phyloP scores from a whole-genome alignment of 2,329 filamentous ascomycete species.

The Neophaeococcomyces aloes region DNA sequence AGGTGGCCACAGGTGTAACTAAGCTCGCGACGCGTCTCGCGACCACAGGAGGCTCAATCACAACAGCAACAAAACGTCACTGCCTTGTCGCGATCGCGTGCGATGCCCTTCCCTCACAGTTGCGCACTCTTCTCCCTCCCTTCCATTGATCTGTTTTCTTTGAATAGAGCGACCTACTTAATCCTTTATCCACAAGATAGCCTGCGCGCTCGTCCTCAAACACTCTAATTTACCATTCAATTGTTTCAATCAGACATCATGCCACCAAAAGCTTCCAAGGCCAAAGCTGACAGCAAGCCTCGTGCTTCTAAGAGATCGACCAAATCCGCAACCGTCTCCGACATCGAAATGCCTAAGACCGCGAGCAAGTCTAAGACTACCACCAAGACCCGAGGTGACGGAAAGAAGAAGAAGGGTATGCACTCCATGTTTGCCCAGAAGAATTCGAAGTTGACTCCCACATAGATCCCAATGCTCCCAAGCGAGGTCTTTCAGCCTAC shows the following conservation, averaged over 20 bases:
- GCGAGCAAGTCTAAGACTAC: conserved; percentile 49
- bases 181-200: neutral
- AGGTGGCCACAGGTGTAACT: too few relatives aligned
- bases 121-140: too few relatives aligned
- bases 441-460: conserved; percentile 14
- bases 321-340: conserved; percentile 20
- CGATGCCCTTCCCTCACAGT: too few relatives aligned
- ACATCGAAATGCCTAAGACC: conserved; percentile 56
- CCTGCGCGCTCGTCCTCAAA: neutral
- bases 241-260: neutral
- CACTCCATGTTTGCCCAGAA: neutral
- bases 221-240: conserved; percentile 2
- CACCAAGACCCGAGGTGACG: conserved; percentile 46
- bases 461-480: conserved; percentile 89
- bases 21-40: too few relatives aligned
- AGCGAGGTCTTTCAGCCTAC: conserved; percentile 98
- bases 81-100: too few relatives aligned
- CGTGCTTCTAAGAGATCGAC: neutral
- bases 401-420: conserved; percentile 53
- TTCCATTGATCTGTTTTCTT: too few relatives aligned
- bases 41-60: too few relatives aligned
- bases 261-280: conserved; percentile 1
- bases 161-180: neutral
- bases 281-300: neutral
- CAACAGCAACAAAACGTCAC: too few relatives aligned